These are phyloP conservation scores for Phialophora macrospora DNA, from an alignment of 2,329 filamentous ascomycete genomes.

Conservation along the genomic window DNA sequence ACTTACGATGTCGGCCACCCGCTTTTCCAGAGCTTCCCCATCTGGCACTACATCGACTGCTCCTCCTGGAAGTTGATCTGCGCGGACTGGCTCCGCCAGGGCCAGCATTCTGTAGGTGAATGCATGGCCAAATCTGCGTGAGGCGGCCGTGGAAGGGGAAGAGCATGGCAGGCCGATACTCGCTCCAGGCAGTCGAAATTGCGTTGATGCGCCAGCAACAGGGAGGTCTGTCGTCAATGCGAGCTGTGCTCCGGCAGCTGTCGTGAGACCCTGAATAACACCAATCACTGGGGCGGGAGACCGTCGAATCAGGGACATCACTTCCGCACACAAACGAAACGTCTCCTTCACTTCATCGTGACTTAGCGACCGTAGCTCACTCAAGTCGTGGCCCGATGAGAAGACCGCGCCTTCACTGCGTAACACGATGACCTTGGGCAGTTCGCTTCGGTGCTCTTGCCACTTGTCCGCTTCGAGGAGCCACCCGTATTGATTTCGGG, in stretches of 20 bases:
- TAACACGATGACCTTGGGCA: constrained; percentile 38
- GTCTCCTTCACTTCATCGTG: constrained; percentile 39
- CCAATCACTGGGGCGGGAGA: constrained; percentile 38
- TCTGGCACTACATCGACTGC: constrained; percentile 35
- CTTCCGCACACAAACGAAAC: constrained; percentile 38
- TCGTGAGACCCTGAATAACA: constrained; percentile 38
- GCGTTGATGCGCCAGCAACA: constrained; percentile 32
- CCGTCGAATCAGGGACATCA: constrained; percentile 38
- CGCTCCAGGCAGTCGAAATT: constrained; percentile 37
- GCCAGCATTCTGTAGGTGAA: constrained; percentile 39
- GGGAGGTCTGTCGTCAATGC: constrained; percentile 38
- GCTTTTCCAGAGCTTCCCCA: constrained; percentile 32
- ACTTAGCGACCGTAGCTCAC: constrained; percentile 33
- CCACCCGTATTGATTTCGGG: constrained; percentile 35
- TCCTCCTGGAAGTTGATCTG: constrained; percentile 35
- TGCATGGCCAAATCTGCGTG: constrained; percentile 34
- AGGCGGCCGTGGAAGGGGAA: constrained; percentile 36
- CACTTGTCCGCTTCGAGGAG: constrained; percentile 34
- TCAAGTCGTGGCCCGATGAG: constrained; percentile 38
- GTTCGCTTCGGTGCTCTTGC: constrained; percentile 33
- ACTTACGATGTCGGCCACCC: constrained; percentile 31
- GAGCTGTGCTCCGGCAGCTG: constrained; percentile 38
- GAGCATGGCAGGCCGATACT: constrained; percentile 38
- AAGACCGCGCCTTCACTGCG: constrained; percentile 38
- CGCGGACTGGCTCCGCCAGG: constrained; percentile 35